phyloP scores from a whole-genome alignment of 148 eudicot species.

The Chenopodium quinoa region DNA sequence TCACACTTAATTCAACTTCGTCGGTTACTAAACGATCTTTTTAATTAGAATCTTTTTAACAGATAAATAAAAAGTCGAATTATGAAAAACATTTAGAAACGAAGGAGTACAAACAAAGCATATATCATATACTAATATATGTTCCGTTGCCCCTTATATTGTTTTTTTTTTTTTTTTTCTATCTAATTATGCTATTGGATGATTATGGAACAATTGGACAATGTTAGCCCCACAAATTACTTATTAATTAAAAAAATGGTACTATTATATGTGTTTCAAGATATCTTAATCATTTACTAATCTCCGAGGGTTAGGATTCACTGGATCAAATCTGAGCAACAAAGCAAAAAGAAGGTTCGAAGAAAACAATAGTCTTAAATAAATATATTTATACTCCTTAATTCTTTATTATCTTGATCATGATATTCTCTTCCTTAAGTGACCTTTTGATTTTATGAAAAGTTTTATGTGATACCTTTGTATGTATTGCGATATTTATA shows the following conservation, averaged over 20 bases:
- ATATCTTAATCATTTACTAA: slow-evolving; percentile 20
- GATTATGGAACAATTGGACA: slow-evolving; percentile 1
- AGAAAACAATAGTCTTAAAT: neutral
- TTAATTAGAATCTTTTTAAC: no score
- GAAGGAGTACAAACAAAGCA: no score
- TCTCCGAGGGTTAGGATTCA: slow-evolving; percentile 22
- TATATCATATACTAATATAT: no score
- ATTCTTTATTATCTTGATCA: neutral
- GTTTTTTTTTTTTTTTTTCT: neutral
- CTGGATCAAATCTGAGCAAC: slow-evolving; percentile 18
- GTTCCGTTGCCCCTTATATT: neutral
- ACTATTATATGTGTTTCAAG: neutral
- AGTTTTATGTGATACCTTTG: neutral
- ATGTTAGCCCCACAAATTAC: slow-evolving; percentile 7
- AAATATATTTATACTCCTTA: neutral
- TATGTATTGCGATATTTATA: no score
- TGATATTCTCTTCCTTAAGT: neutral
- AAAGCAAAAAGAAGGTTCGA: neutral
- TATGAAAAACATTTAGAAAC: no score
- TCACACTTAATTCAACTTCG: slow-evolving; percentile 1
- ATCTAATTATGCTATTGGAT: neutral
- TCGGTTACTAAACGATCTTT: no score
- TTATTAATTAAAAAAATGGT: neutral
- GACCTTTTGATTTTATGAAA: neutral
- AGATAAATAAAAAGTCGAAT: no score